phyloP scores from a whole-genome alignment of 2,329 filamentous ascomycete species.

The Rhynchosporium secalis region DNA sequence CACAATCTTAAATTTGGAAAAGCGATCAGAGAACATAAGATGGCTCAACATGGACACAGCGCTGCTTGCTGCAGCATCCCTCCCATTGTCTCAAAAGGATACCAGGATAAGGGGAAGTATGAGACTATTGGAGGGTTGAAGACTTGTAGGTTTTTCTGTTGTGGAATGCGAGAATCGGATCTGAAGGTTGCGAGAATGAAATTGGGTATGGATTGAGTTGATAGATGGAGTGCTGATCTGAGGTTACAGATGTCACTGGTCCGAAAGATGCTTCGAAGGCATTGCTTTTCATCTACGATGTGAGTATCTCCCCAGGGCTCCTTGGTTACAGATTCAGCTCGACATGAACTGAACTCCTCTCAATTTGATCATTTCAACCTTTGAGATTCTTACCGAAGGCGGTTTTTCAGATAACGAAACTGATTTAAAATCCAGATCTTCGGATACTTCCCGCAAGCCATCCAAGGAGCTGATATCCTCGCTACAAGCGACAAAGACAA shows the following conservation, averaged over 20 bases:
- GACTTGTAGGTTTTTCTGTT: conserved; percentile 45
- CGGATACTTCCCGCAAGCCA: conserved; percentile 67
- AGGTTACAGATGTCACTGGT: conserved; percentile 46
- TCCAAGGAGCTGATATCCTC: conserved; percentile 70
- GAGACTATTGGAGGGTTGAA: conserved; percentile 57
- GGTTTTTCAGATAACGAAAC: not conserved
- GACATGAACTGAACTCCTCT: not conserved
- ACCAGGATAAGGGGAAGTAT: conserved; percentile 56
- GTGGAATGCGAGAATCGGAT: not conserved
- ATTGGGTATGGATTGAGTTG: not conserved
- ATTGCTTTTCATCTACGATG: conserved; percentile 58
- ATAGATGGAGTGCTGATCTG: conserved; percentile 2
- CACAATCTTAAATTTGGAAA: too few species aligned
- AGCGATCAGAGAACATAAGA: not conserved
- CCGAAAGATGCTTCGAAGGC: conserved; percentile 54
- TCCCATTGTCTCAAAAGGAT: conserved; percentile 56
- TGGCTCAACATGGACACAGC: conserved; percentile 48
- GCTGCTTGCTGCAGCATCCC: conserved; percentile 60
- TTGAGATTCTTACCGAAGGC: not conserved
- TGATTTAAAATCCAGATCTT: conserved; percentile 49
- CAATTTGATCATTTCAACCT: not conserved
- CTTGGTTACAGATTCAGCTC: not conserved
- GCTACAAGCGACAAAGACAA: conserved; percentile 52
- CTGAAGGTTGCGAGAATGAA: not conserved
- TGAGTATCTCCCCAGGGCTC: not conserved